Percentiles rank a stretch among this genome's conserved stretches.
Conservation (phyloP, 1,284 basidiomycete species). For the Ustilago lituana region DNA sequence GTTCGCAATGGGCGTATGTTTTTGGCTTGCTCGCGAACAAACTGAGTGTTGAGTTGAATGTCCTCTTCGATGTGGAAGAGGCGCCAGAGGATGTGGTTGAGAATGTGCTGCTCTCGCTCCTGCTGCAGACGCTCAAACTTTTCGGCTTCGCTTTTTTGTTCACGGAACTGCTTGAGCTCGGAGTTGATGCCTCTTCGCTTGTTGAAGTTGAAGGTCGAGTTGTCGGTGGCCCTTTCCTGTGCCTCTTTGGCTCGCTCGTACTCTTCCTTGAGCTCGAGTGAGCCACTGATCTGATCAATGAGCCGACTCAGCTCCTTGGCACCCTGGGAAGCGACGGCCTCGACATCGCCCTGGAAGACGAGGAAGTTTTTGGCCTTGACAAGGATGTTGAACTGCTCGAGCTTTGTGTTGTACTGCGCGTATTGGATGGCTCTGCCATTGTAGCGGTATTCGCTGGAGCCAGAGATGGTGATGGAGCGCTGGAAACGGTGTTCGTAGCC, state of each 20-base stretch:
- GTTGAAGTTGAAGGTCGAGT: slow-evolving; percentile 90
- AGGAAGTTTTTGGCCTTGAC: slow-evolving; percentile 99
- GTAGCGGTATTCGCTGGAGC: slow-evolving; percentile 73
- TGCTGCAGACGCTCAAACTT: slow-evolving; percentile 82
- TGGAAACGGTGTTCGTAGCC: slow-evolving; percentile 89
- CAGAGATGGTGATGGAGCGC: slow-evolving; percentile 82
- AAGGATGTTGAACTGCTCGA: slow-evolving; percentile 78
- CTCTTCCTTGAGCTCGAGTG: slow-evolving; percentile 82
- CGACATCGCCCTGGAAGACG: slow-evolving; percentile 96
- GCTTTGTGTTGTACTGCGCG: slow-evolving; percentile 57
- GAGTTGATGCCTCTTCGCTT: slow-evolving; percentile 91
- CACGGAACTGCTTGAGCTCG: slow-evolving; percentile 96
- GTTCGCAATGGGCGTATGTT: slow-evolving; percentile 79
- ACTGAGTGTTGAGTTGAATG: slow-evolving; percentile 48
- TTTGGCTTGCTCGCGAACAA: slow-evolving; percentile 64
- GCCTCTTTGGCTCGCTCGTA: slow-evolving; percentile 89
- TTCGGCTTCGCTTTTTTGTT: slow-evolving; percentile 93
- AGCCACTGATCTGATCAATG: slow-evolving; percentile 86
- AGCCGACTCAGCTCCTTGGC: slow-evolving; percentile 87
- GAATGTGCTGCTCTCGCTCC: slow-evolving; percentile 79
- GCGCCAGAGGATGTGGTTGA: slow-evolving; percentile 86
- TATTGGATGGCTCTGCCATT: slow-evolving; percentile 57
- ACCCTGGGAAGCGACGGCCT: slow-evolving; percentile 94
- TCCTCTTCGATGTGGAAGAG: slow-evolving; percentile 83
- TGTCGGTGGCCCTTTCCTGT: slow-evolving; percentile 89